Base-by-base conservation (phyloP, 495 filamentous ascomycete genomes). In the Tetracladium marchalianum region DNA sequence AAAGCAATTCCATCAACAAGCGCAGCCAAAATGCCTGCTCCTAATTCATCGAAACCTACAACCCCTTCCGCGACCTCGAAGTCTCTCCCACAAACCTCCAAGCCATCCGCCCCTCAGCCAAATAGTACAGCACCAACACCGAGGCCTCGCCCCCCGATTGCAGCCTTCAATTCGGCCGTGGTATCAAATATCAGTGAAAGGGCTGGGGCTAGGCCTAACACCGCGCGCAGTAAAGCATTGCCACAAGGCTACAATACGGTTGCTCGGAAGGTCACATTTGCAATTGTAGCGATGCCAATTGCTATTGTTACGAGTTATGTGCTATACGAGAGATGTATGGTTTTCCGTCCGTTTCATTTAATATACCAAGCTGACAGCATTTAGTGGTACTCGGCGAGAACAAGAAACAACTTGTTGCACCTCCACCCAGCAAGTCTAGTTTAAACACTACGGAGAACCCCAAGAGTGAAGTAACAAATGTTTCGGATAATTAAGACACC, bases 281-380 rank as follows among this genome's bases (percentile, higher is more conserved):
- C 57, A n/a, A 62, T 66, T 31, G 62, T 66, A 11, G 63, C 63
- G 5, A 41, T 62, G 36, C 63, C 63, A 18, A 61, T 66, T 42
- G 46, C 46, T 12, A 49, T 66, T 35, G 62, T 66, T 27, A 66
- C 63, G 13, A 64, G 61, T 39, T 66, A 53, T 34, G 48, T 66
- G 12, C 41, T 66, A 15, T 66, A 57, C 44, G 42, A 65, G 33
- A 51, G 63, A 47, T 41, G 62, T 66, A 44, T 52, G 57, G 41
- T n/a, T 15, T 22, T 12, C 13, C 12, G 19, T 49, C n/a, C 16
- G 11, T 15, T 11, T n/a, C 5, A 16, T 5, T 12, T 31, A 39
- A 7, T 27, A 27, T 27, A 27, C 22, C 3, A 27, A 27, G 22
- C 22, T 27, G 22, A 27, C 22, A 18, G 11, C 5, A 41, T 7